Conservation (phyloP, 2,329 filamentous ascomycete species). For the Talaromyces sp. region DNA sequence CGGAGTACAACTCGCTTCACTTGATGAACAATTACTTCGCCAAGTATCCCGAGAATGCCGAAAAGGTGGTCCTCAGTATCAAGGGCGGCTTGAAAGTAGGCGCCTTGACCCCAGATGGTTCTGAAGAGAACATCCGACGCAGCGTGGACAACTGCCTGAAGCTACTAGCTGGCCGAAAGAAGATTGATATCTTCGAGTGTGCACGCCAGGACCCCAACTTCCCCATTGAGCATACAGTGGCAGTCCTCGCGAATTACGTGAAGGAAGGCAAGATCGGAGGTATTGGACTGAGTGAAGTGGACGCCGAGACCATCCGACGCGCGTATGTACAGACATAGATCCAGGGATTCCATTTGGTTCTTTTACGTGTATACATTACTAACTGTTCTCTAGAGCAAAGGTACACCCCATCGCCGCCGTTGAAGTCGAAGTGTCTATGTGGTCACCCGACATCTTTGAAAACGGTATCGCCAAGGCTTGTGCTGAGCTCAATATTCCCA, state of each 20-base stretch:
- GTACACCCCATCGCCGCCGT: conserved; percentile 61
- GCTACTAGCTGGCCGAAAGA: conserved; percentile 59
- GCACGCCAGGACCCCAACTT: conserved; percentile 59
- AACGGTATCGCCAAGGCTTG: conserved; percentile 62
- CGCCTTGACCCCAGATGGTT: conserved; percentile 52
- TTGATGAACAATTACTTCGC: conserved; percentile 65
- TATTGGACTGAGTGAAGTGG: conserved; percentile 48
- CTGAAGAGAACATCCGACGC: conserved; percentile 56
- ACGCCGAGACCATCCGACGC: conserved; percentile 48
- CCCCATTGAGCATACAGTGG: conserved; percentile 52
- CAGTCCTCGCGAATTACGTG: conserved; percentile 41
- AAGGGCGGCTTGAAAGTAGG: conserved; percentile 58
- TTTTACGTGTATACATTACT: conserved; percentile 22
- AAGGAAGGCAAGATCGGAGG: conserved; percentile 49
- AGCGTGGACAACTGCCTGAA: conserved; percentile 62
- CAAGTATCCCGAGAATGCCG: conserved; percentile 65
- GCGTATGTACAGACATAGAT: conserved; percentile 35
- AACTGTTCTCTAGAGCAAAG: conserved; percentile 44
- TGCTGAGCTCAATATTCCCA: conserved; percentile 59
- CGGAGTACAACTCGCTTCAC: conserved; percentile 61
- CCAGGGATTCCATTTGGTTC: neutral
- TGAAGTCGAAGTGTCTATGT: conserved; percentile 64
- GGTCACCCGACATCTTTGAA: conserved; percentile 57
- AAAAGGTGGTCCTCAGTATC: conserved; percentile 63
- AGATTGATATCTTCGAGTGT: conserved; percentile 63